Percentiles rank a stretch among this genome's conserved stretches.
Conservation (phyloP, 2,329 filamentous ascomycete species). For the Ciborinia camelliae region DNA sequence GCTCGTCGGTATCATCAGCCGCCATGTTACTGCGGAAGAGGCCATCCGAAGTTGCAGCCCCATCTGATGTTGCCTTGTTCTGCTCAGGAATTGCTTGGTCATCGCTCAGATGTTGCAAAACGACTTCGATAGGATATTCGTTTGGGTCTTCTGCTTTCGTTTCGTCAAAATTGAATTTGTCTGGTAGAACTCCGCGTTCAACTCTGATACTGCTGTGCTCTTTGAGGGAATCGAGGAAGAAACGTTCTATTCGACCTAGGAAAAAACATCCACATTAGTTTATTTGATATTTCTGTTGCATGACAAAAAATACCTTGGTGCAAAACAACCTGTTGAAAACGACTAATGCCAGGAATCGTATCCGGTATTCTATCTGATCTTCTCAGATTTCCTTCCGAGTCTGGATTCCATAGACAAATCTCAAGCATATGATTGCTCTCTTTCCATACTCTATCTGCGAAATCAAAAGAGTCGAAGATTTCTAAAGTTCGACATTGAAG, state of each 20-base stretch:
- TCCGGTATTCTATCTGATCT: conserved; percentile 61
- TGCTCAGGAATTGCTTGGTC: conserved; percentile 54
- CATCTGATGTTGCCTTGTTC: conserved; percentile 36
- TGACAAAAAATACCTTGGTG: conserved; percentile 54
- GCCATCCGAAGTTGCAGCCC: conserved; percentile 44
- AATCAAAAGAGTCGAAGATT: conserved; percentile 70
- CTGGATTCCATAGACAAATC: conserved; percentile 61
- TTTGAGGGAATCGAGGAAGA: conserved; percentile 60
- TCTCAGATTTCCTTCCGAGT: conserved; percentile 52
- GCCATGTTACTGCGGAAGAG: conserved; percentile 58
- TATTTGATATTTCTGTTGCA: background rate
- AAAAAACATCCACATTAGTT: background rate
- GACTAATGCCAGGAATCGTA: conserved; percentile 57
- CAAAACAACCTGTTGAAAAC: conserved; percentile 63
- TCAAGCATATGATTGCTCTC: conserved; percentile 69
- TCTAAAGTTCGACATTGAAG: conserved; percentile 59
- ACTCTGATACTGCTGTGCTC: conserved; percentile 53
- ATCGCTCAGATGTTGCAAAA: conserved; percentile 54
- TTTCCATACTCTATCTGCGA: conserved; percentile 61
- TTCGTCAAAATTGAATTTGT: conserved; percentile 53
- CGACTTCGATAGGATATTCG: conserved; percentile 59
- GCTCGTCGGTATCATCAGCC: conserved; percentile 54
- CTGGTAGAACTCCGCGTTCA: conserved; percentile 59
- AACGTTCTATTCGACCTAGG: conserved; percentile 57
- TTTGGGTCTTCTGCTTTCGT: conserved; percentile 46